Base-by-base conservation (phyloP, 2,329 filamentous ascomycete genomes). In the Fusarium sp. region DNA sequence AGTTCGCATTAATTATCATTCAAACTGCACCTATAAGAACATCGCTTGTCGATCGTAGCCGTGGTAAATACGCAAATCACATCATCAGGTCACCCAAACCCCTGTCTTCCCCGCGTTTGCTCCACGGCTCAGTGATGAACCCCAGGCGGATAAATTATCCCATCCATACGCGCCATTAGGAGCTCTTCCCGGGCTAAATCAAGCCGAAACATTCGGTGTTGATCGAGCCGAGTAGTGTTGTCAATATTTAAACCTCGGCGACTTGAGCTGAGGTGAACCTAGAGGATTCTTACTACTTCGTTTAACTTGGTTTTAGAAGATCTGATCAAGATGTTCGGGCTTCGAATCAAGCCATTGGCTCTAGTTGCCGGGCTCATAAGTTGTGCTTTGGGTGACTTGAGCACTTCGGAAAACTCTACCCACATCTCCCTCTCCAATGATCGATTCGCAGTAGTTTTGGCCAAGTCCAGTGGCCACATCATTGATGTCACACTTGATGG, bases 401-500 rank as follows among this genome's bases (percentile, higher is more conserved):
- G 2, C 3, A 36, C 69, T 2, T 14, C n/a, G 6, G 69, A 72
- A 24, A 72, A 72, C 44, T 65, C 56, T 3, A 72, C 69, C 2
- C 69, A 72, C 14, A 53, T 72, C 5, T 54, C 69, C 4, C 62
- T 72, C 22, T 62, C 62, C n/a, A 72, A 72, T 3, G 52, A 64
- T 15, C 45, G 69, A 3, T 49, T 72, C 2, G 65, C 52, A 0
- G 61, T 64, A 5, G 51, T 59, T 2, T 22, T 71, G 7, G 28
- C 65, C 5, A 69, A 60, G 19, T 69, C 70, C 0, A 72, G 21
- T 0, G 70, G 67, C 2, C 70, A 72, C 3, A 72, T 72, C 2
- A 60, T 63, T 5, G 70, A 72, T 22, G 50, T 34, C 2, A 53
- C 19, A 0, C 61, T 72, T 11, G 78, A 80, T 19, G 74, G 73